These are phyloP conservation scores for Agaricus blazei DNA, from an alignment of 768 basidiomycete genomes.

Conservation along the genomic window DNA sequence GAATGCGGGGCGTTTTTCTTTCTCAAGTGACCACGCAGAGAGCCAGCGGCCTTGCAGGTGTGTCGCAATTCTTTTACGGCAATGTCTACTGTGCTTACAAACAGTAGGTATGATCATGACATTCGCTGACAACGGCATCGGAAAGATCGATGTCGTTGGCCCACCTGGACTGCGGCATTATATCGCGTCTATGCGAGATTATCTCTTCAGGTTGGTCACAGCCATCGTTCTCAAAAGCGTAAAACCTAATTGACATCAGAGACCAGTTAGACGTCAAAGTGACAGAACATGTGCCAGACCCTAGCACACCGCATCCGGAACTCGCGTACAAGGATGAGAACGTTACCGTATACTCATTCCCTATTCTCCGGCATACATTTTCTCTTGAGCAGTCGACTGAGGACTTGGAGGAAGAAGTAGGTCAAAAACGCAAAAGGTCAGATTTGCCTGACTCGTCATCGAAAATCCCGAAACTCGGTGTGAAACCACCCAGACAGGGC, in stretches of 20 bases:
- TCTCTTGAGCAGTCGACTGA: background rate
- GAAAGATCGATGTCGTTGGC: conserved; percentile 58
- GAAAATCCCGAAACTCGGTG: conserved; percentile 25
- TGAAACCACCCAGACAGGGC: background rate
- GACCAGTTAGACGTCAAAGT: conserved; percentile 45
- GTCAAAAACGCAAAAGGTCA: conserved; percentile 42
- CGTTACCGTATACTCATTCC: conserved; percentile 59
- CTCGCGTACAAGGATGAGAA: conserved; percentile 50
- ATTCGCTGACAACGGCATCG: conserved; percentile 64
- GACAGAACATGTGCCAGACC: conserved; percentile 24
- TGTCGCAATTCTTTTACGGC: conserved; percentile 9
- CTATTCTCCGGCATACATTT: conserved; percentile 25
- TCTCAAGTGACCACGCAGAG: conserved; percentile 60
- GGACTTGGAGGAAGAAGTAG: conserved; percentile 15
- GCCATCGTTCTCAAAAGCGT: background rate
- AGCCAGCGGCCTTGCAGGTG: conserved; percentile 72
- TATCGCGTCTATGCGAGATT: conserved; percentile 66
- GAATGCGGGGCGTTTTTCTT: conserved; percentile 67
- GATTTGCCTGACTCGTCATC: conserved; percentile 30
- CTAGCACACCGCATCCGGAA: conserved; percentile 4
- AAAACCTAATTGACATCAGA: conserved; percentile 26
- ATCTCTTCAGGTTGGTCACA: conserved; percentile 53
- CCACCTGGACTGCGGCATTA: conserved; percentile 70
- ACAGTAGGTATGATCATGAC: conserved; percentile 70
- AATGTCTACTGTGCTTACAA: background rate